These are phyloP conservation scores for Cryptomeria japonica DNA, from an alignment of 75 land plant species.

Conservation along the genomic window DNA sequence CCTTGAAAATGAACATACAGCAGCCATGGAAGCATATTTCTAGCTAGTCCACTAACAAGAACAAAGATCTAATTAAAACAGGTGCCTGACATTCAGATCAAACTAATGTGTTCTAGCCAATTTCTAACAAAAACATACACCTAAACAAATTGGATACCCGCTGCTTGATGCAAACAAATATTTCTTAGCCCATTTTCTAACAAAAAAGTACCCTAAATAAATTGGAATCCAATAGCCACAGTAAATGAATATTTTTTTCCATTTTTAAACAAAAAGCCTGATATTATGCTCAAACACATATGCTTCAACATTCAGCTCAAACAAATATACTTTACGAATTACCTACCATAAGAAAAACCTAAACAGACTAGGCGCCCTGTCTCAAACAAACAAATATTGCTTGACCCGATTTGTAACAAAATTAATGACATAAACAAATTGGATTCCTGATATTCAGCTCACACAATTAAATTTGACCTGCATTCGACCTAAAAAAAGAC, in stretches of 20 bases:
- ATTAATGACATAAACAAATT: not conserved
- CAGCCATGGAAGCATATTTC: not conserved
- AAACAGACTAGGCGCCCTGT: not conserved
- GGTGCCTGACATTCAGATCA: not conserved
- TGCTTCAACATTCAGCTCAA: not conserved
- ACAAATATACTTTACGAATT: not conserved
- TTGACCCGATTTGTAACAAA: not conserved
- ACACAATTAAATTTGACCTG: not conserved
- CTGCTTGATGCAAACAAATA: not conserved
- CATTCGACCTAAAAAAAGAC: not conserved
- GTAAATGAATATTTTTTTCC: not conserved
- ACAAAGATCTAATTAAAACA: not conserved
- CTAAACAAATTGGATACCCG: not conserved
- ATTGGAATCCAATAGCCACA: not conserved
- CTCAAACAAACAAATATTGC: not conserved
- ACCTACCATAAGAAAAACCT: not conserved
- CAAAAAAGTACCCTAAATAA: not conserved
- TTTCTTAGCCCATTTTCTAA: not conserved
- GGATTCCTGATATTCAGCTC: not conserved
- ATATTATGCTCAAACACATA: not conserved
- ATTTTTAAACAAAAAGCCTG: not conserved
- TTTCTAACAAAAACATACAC: not conserved
- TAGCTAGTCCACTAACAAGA: not conserved
- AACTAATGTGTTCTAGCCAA: not conserved
- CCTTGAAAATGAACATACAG: not conserved